Base-by-base conservation (phyloP, 2,329 filamentous ascomycete genomes). In the Colletotrichum simmondsii region DNA sequence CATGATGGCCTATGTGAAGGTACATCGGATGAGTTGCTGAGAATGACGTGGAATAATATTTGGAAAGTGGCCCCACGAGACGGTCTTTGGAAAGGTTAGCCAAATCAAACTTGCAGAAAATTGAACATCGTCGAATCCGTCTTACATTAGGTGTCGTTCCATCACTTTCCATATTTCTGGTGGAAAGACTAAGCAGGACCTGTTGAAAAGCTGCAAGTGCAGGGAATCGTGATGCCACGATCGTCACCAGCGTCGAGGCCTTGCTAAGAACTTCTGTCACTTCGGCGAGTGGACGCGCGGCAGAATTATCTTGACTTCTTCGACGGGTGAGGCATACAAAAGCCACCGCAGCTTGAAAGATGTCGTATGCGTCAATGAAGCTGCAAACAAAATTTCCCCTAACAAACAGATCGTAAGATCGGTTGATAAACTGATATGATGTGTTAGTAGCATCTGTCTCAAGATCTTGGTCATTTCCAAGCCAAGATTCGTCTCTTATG, bases 351-450 rank as follows among this genome's bases (percentile, higher is more conserved):
- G 68, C 72, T 26, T 71, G 69, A 7, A 74, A 59, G 11, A 67
- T 49, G 11, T 71, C 63, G 6, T 74, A 74, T 4, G 68, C 72
- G n/a, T 74, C 68, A 30, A 74, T 30, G 32, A 74, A 71, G 8
- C n/a, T 63, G 19, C 62, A 58, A 2, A 52, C n/a, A 12, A 63
- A 67, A 5, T 19, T 28, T 1, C 68, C 68, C 10, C 42, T 22
- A 3, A 28, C 42, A n/a, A 58, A 68, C 24, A 26, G 28, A 14
- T 56, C 46, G 35, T 74, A 71, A 12, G 28, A 37, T 11, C 32
- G 30, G 19, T 35, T 46, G 53, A 74, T 60, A n/a, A 74, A 62
- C 4, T 63, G 58, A 5, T 52, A 46, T n/a, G 52, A 74, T 4
- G 63, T 46, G 14, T 30, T 26, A 3, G 72, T 46, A 2, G 42